Evolutionary conservation across 139 green algal species (phyloP).

Genomic region (Tetraselmis chui): DNA sequence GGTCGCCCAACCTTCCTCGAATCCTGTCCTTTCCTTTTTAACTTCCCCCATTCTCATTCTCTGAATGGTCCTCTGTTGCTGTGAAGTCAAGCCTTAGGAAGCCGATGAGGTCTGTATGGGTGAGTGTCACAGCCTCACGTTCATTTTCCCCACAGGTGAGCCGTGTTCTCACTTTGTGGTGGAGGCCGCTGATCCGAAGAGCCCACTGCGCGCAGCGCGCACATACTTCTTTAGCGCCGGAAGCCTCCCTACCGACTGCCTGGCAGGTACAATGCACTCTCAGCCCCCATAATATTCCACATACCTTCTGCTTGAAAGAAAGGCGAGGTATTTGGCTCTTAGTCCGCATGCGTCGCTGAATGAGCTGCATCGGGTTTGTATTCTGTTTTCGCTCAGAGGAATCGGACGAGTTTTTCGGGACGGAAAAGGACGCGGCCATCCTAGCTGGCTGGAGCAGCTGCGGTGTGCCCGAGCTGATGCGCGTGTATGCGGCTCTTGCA

Average conservation of each 20-base stretch:
- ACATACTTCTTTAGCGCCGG: slow-evolving; percentile 29
- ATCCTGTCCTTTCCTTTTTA: no score
- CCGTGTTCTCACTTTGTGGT: slow-evolving; percentile 9
- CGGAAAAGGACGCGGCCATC: background rate
- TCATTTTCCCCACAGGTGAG: background rate
- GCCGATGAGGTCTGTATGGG: no score
- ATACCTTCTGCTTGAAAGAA: no score
- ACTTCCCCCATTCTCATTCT: no score
- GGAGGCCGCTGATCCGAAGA: slow-evolving; percentile 23
- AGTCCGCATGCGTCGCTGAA: no score
- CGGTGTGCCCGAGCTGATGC: slow-evolving; percentile 18
- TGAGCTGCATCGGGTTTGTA: no score
- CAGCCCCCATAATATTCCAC: no score
- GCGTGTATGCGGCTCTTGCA: slow-evolving; percentile 28
- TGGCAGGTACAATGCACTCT: slow-evolving; percentile 27
- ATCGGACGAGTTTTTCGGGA: background rate
- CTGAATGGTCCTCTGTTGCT: no score
- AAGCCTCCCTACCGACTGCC: slow-evolving; percentile 10
- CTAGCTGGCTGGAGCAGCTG: background rate
- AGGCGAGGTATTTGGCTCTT: no score
- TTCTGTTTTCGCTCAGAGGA: background rate
- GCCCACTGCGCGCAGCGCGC: slow-evolving; percentile 19
- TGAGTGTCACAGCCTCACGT: background rate
- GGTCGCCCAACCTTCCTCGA: no score
- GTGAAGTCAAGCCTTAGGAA: no score